Base-by-base conservation (phyloP, 768 basidiomycete genomes). In the Mycena kentingensis region DNA sequence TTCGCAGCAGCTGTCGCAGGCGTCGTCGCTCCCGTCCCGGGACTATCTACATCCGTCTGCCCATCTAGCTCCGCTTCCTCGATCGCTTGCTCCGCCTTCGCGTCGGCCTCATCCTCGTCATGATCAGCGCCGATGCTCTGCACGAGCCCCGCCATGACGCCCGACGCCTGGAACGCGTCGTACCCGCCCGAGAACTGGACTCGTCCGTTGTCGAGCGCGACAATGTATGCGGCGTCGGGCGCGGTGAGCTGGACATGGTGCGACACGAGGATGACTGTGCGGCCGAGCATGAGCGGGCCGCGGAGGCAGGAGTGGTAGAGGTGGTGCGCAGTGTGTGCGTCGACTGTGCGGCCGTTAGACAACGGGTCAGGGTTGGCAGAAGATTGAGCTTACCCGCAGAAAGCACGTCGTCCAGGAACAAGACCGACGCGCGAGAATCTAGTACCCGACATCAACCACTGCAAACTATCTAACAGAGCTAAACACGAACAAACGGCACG, bases 241-340 rank as follows among this genome's bases (percentile, higher is more conserved):
- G 83, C 79, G 62, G 90, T 93, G 5, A 98, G 77, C 62, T 93
- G 88, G 25, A 97, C 88, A 63, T 95, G 93, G 64, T 99, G 96
- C 4, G 95, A 97, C 46, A 98, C 96, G 16, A 99, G 78, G 52
- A 98, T 82, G 54, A 94, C 74, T 0, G 96, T 98, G 31, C 95
- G 80, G n/a, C 83, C 85, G 43, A 73, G 70, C 76, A 94, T 82
- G 26, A 98, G 76, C 12, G 86, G 82, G 15, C 96, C 95, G 61
- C 83, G 84, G 29, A 99, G 73, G 61, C 93, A 96, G 59, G 89
- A 69, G 39, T 84, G 73, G 69, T 85, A 94, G 19, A 98, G 78
- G 60, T 94, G 89, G 57, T 90, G 80, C 16, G 93, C 93, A 3
- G 93, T 95, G 63, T 94, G 92, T 0, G 93, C 90, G 63, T 97